Conservation (phyloP, 805 yeast genomes). For the Yamadazyma akitaensis region DNA sequence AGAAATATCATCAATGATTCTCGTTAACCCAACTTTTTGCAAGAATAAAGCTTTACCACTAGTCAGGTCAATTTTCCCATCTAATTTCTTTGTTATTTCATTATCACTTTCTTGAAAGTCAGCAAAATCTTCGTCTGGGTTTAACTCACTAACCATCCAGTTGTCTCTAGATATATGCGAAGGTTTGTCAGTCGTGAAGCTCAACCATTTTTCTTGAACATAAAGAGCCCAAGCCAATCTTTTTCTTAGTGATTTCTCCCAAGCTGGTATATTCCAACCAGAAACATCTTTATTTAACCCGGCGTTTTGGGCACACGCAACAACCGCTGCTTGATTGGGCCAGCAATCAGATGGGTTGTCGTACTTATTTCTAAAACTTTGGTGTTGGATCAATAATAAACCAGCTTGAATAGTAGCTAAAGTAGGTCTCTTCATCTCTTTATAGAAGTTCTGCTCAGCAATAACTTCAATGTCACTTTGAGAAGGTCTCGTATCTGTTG, state of each 20-base stretch:
- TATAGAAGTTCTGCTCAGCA: conserved; percentile 64
- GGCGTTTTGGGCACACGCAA: conserved; percentile 80
- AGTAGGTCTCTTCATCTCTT: conserved; percentile 79
- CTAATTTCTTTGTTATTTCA: conserved; percentile 22
- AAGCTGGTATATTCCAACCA: conserved; percentile 84
- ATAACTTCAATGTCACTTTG: conserved; percentile 41
- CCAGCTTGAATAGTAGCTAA: conserved; percentile 91
- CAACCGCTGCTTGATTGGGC: conserved; percentile 80
- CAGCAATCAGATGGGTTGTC: conserved; percentile 34
- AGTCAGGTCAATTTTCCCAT: conserved; percentile 62
- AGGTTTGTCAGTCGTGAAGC: conserved; percentile 76
- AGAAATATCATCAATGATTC: conserved; percentile 67
- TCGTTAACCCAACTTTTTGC: conserved; percentile 63
- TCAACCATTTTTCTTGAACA: conserved; percentile 87
- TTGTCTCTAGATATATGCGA: conserved; percentile 62
- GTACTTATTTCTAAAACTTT: conserved; percentile 27
- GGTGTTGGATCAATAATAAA: conserved; percentile 65
- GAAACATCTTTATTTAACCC: conserved; percentile 87
- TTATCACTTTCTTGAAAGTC: conserved; percentile 48
- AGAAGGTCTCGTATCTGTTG: conserved; percentile 75
- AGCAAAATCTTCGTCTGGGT: conserved; percentile 74
- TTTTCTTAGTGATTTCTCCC: conserved; percentile 88
- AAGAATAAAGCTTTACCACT: conserved; percentile 66
- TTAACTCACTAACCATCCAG: conserved; percentile 72
- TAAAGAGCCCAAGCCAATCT: conserved; percentile 94